Evolutionary conservation across 495 filamentous ascomycete species (phyloP), one percentile per base, ranked within the genome.

Genomic region (Friedmanniomyces endolithicus): DNA sequence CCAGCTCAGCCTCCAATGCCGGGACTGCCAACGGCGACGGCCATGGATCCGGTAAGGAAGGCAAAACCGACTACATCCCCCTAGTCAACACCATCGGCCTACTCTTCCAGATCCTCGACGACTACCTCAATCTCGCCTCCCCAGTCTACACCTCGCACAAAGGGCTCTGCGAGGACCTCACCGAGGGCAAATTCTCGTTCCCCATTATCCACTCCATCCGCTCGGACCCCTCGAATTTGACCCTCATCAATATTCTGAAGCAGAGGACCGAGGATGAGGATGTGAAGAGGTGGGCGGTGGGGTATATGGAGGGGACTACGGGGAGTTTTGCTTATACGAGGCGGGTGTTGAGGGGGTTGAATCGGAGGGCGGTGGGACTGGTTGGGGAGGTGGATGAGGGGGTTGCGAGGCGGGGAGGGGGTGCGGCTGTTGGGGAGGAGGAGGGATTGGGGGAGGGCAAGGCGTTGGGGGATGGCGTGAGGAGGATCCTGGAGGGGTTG

Each of bases 121-220:
- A 98, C 73, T 95, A 95, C 72, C 78, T 87, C 57, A 98, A 98
- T 67, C 79, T 98, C 19, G 22, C 17, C 11, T 41, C 17, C 2
- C 6, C 73, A 14, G 75, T 80, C 55, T 96, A 96, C 71, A 82
- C 85, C 48, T 72, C 82, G 45, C 90, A 92, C 62, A 98, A 97
- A 73, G 94, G 92, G 52, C 80, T 95, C 58, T 95, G 87, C 68
- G 92, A 98, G 73, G 92, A 98, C 68, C 70, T 98, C 57, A 96
- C 90, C 0, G 92, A 98, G 72, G 92, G 92, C 43, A 98, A 98
- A 77, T 98, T 97, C 73, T 90, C 85, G 22, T 97, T 94, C 65
- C 90, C 90, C 7, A 86, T 98, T 61, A 96, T 98, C 56, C 90
- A 98, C 70, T 84, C 84, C 66, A 94, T 98, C 59, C 86, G 89